These are phyloP conservation scores for Juglanconis oblonga DNA, from an alignment of 2,329 filamentous ascomycete genomes.

Conservation along the genomic window DNA sequence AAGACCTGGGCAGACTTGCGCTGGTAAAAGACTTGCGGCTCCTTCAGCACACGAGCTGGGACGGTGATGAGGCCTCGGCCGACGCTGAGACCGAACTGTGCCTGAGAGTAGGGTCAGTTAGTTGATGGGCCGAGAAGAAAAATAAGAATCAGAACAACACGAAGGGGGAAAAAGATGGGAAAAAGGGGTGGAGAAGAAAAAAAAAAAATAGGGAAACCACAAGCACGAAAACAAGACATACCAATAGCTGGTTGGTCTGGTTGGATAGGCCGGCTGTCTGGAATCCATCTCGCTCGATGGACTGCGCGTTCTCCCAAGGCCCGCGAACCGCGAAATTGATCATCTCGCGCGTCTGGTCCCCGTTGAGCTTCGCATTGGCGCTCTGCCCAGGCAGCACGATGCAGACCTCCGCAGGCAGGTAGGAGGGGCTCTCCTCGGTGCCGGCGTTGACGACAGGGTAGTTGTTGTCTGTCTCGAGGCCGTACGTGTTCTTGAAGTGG, in stretches of 20 bases:
- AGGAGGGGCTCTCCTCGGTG: conserved; percentile 47
- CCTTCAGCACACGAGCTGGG: conserved; percentile 53
- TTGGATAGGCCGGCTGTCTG: conserved; percentile 43
- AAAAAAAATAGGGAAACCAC: no score
- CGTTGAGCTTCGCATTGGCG: conserved; percentile 42
- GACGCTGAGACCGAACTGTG: conserved; percentile 45
- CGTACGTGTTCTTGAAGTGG: conserved; percentile 43
- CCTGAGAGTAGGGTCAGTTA: background rate
- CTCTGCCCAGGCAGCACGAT: conserved; percentile 53
- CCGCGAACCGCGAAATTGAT: conserved; percentile 57
- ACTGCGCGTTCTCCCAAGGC: conserved; percentile 53
- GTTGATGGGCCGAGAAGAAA: no score
- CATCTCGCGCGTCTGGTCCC: conserved; percentile 55
- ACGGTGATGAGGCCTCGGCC: conserved; percentile 56
- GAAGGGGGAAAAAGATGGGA: no score
- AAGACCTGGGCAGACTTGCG: conserved; percentile 22
- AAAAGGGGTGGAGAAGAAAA: no score
- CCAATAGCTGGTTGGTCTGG: conserved; percentile 29
- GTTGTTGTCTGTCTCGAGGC: conserved; percentile 26
- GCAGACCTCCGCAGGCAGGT: conserved; percentile 59
- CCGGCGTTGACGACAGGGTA: conserved; percentile 60
- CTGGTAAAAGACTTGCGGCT: conserved; percentile 53
- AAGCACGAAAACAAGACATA: no score
- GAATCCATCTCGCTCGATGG: conserved; percentile 51
- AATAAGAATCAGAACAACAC: no score